Evolutionary conservation across 345 rosid species (phyloP).

Genomic region (Eucalyptus curtisii): DNA sequence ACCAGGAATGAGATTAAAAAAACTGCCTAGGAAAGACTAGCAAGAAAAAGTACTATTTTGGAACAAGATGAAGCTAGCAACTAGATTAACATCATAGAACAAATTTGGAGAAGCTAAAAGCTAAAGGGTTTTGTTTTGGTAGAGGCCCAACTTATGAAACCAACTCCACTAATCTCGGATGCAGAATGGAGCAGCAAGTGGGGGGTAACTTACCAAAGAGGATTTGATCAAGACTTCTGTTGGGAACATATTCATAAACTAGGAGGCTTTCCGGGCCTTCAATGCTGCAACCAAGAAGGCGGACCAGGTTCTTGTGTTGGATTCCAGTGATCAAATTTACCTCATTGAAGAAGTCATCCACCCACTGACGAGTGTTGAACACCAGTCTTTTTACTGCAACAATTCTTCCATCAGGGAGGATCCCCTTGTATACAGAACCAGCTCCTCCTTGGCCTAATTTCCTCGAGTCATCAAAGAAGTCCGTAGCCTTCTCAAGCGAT

Average conservation of each 20-base stretch:
- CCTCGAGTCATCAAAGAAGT: neutral
- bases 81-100: neutral
- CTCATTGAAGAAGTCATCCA: slow-evolving; percentile 15
- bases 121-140: neutral
- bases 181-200: neutral
- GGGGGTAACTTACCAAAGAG: neutral
- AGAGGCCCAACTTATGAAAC: neutral
- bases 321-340: slow-evolving; percentile 8
- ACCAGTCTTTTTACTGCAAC: slow-evolving; percentile 7
- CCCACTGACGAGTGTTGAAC: slow-evolving; percentile 10
- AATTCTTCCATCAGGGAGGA: neutral
- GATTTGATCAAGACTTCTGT: slow-evolving; percentile 4
- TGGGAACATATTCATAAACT: slow-evolving; percentile 4
- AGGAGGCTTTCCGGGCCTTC: slow-evolving; percentile 14
- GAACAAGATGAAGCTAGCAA: neutral
- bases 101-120: neutral
- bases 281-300: slow-evolving; percentile 9
- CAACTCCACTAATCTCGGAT: neutral
- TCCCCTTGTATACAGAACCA: slow-evolving; percentile 6
- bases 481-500: slow-evolving; percentile 5
- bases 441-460: slow-evolving; percentile 13
- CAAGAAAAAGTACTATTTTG: neutral
- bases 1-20: neutral
- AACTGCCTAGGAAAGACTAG: neutral
- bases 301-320: slow-evolving; percentile 9